Evolutionary conservation across 305 asterid genomes (phyloP).

Genomic region (Solanum aculeatissimum): DNA sequence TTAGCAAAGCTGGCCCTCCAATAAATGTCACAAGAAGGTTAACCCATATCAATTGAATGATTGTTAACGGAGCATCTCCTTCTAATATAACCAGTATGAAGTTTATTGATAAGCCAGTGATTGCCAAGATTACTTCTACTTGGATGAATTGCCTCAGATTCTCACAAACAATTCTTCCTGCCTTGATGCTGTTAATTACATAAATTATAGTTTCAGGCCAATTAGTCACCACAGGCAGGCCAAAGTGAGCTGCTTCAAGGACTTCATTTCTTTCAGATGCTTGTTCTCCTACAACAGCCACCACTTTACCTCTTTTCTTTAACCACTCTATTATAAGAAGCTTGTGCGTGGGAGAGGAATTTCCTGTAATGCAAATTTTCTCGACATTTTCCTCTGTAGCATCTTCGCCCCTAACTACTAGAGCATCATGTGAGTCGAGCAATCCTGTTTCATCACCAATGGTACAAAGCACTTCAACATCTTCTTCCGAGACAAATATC

Average conservation of each 20-base stretch:
- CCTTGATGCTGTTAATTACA: not conserved
- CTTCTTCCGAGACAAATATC: slow-evolving; percentile 13
- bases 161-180: slow-evolving; percentile 15
- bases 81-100: not conserved
- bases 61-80: slow-evolving; percentile 18
- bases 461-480: slow-evolving; percentile 1
- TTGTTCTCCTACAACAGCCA: slow-evolving; percentile 18
- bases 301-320: slow-evolving; percentile 15
- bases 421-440: not conserved
- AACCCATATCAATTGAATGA: slow-evolving; percentile 21
- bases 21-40: slow-evolving; percentile 9
- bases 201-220: slow-evolving; percentile 14
- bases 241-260: slow-evolving; percentile 21
- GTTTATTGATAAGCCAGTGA: slow-evolving; percentile 13
- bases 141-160: slow-evolving; percentile 18
- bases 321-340: slow-evolving; percentile 7
- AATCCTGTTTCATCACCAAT: slow-evolving; percentile 6
- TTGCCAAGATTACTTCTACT: slow-evolving; percentile 8
- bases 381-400: not conserved
- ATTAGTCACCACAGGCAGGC: slow-evolving; percentile 15
- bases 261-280: slow-evolving; percentile 11
- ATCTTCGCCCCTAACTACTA: slow-evolving; percentile 5
- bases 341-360: slow-evolving; percentile 11
- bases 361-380: slow-evolving; percentile 11
- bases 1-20: slow-evolving; percentile 23